Base-by-base conservation (phyloP, 2,329 filamentous ascomycete genomes). In the Colletotrichum sp. region DNA sequence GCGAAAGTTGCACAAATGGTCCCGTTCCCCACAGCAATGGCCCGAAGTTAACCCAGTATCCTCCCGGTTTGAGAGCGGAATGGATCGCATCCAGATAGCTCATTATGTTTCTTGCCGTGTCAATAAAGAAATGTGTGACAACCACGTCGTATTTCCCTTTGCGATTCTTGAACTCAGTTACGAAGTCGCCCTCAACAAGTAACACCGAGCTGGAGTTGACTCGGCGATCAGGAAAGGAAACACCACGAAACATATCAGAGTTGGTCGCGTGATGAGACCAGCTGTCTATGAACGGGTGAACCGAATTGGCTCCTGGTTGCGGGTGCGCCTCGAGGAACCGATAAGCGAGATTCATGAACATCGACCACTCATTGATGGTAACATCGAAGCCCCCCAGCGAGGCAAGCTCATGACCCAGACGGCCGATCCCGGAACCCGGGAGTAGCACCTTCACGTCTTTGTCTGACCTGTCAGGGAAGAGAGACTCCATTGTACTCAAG, bases 91-190 rank as follows among this genome's bases (percentile, higher is more conserved):
- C 24, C 24, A 26, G 24, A 26, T 92, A 92, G 1, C 79, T 82
- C 80, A 91, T 84, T 2, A 91, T 80, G 70, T 92, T 92, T 1
- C 89, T 86, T 0, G 90, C 90, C 0, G 90, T 92, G 79, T 92
- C 90, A 77, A 92, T 91, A 81, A 92, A 92, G 82, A 92, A 92
- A 59, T 91, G 86, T 0, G 90, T 91, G 0, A 91, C 81, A 0
- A 92, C 81, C 1, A 86, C 83, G 69, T 92, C 90, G 79, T 85
- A 92, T 6, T 78, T 67, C 1, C 79, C 79, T 1, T 77, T 66
- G 9, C 78, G 66, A 2, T 81, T 52, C 4, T 79, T 72, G 75
- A 87, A 87, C 4, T 78, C 82, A 1, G 86, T 87, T 0, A 87
- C 89, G 77, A 92, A 92, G 78, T 92, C 90, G 1, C 90, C 90